Percentiles rank a stretch among this genome's conserved stretches.
Conservation (phyloP, 2,329 filamentous ascomycete genomes). For the Sclerotinia trifoliorum region DNA sequence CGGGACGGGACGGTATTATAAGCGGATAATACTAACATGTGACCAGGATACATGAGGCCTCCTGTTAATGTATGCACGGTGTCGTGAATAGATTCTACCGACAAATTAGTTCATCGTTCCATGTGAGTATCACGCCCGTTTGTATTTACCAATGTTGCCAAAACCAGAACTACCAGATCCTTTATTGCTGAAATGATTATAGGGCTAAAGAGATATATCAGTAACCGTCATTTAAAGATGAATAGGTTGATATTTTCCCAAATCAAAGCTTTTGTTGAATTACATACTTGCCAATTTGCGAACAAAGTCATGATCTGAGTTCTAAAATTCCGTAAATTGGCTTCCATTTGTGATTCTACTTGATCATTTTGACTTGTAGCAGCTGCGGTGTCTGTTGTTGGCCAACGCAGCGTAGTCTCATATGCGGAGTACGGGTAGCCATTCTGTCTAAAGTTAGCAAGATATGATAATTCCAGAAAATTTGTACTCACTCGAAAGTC, state of each 20-base stretch:
- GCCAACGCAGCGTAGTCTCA: constrained; percentile 15
- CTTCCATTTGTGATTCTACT: constrained; percentile 15
- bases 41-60: background rate
- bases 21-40: constrained; percentile 20
- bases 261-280: background rate
- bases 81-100: constrained; percentile 22
- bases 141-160: constrained; percentile 18
- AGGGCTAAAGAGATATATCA: background rate
- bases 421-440: background rate
- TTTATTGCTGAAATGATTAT: constrained; percentile 22
- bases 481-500: constrained; percentile 12
- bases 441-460: constrained; percentile 12
- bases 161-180: constrained; percentile 10
- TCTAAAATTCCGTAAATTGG: constrained; percentile 20
- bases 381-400: background rate
- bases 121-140: background rate
- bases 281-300: constrained; percentile 21
- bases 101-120: background rate
- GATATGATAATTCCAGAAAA: background rate
- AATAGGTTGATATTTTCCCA: background rate
- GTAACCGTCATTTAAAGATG: background rate
- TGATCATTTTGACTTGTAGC: constrained; percentile 19
- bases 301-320: constrained; percentile 23
- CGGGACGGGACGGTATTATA: background rate
- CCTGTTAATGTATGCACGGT: constrained; percentile 10